Base-by-base conservation (phyloP, 2,329 filamentous ascomycete species). In the Ascochyta fabae region DNA sequence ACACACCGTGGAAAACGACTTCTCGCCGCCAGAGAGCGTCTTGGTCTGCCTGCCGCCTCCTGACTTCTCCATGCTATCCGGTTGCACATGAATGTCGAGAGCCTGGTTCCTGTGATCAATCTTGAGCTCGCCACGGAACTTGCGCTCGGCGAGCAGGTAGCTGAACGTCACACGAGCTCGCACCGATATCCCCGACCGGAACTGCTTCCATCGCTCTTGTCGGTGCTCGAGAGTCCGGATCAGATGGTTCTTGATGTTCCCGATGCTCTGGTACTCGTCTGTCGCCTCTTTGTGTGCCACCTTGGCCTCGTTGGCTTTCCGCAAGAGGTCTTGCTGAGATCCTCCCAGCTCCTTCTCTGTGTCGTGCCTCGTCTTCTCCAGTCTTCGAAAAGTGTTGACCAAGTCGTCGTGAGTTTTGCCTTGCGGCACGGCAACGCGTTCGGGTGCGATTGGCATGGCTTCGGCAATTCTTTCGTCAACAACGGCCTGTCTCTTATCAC, bases 1-100 rank as follows among this genome's bases (percentile, higher is more conserved):
- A 77, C 95, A 99, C 56, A 98, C 96, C 4, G 94, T 96, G 3
- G 93, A 96, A 75, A 98, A 99, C 0, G 94, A 98, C 75, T 99
- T 99, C 74, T 99, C 95, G 27, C 95, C 95, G 48, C 95, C 95
- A 8, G 93, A 97, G 1, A 99, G 81, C 0, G 94, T 98, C 77
- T 92, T 96, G 23, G 95, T 94, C 68, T 90, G 90, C 45, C 94
- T 86, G 2, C 92, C 92, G 4, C 84, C 82, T 22, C 84, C 85
- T 58, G 84, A 87, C 64, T 83, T 86, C 63, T 84, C 88, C 22
- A 89, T 95, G 43, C 83, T 84, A 63, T 88, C 86, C 4, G 87
- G 87, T 72, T 89, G 85, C 50, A 88, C 90, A 60, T 89, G 84
- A 55, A 99, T 84, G 61, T 93, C 88, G 34, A 99, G 84, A 52